Evolutionary conservation across 2,329 filamentous ascomycete genomes (phyloP).

Genomic region (Thelonectria olida): DNA sequence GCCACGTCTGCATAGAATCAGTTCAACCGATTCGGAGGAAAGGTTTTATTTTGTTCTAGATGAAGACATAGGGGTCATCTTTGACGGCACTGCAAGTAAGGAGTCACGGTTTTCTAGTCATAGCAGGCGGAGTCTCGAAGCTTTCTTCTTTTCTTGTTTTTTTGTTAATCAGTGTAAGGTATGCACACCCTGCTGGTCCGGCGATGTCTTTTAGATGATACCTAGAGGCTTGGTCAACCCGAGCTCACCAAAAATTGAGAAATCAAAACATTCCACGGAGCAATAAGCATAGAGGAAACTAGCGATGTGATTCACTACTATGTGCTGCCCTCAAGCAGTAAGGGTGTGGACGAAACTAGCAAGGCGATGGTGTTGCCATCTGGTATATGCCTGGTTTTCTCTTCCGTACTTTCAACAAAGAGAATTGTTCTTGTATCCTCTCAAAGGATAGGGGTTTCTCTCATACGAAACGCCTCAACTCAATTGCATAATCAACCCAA

Average conservation of each 20-base stretch:
- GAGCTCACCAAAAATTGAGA: conserved; percentile 23
- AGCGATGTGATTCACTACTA: too few species aligned
- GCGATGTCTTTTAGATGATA: conserved; percentile 26
- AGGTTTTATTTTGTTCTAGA: conserved; percentile 17
- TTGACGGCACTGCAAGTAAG: conserved; percentile 26
- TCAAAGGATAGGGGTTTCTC: not conserved
- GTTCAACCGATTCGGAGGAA: not conserved
- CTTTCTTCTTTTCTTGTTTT: conserved; percentile 22
- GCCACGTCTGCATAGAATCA: conserved; percentile 65
- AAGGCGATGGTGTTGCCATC: too few species aligned
- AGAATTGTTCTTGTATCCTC: not conserved
- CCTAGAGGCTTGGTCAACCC: conserved; percentile 20
- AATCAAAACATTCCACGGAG: conserved; percentile 7
- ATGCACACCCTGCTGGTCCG: conserved; percentile 22
- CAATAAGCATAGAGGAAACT: not conserved
- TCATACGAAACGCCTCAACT: not conserved
- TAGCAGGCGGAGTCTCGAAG: conserved; percentile 31
- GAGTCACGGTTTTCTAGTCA: conserved; percentile 36
- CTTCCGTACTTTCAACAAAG: not conserved
- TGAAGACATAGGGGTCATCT: conserved; percentile 3
- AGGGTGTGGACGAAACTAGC: not conserved
- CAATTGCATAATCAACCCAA: too few species aligned
- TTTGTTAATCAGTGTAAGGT: conserved; percentile 22
- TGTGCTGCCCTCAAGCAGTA: too few species aligned
- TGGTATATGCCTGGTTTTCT: not conserved